phyloP scores from a whole-genome alignment of 1,284 basidiomycete species.

The Leccinum insolens region DNA sequence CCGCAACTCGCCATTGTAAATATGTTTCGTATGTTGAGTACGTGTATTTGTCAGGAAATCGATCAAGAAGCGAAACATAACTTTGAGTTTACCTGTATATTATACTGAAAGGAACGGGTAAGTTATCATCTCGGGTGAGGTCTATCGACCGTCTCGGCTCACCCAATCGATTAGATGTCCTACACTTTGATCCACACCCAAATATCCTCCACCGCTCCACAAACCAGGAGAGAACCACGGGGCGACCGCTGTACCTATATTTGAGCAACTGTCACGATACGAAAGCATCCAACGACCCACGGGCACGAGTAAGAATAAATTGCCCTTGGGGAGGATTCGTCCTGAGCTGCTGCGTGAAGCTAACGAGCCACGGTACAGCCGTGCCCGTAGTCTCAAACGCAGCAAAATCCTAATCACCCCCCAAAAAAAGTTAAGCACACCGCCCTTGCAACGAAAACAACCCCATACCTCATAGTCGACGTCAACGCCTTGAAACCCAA shows the following conservation, averaged over 20 bases:
- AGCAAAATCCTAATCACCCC: constrained; percentile 42
- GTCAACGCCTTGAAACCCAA: constrained; percentile 54
- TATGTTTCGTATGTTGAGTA: no score
- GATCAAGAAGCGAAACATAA: background rate
- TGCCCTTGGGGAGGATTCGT: constrained; percentile 34
- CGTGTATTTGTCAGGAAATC: background rate
- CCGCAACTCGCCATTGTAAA: no score
- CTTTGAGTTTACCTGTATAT: constrained; percentile 38
- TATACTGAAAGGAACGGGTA: constrained; percentile 33
- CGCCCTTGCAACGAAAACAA: background rate
- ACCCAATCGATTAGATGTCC: constrained; percentile 57
- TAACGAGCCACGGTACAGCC: constrained; percentile 44
- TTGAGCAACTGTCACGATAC: background rate
- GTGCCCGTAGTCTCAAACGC: constrained; percentile 43
- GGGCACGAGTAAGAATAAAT: constrained; percentile 40
- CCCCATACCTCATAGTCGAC: constrained; percentile 50
- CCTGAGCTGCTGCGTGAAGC: constrained; percentile 42
- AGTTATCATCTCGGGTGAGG: background rate
- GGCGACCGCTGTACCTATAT: constrained; percentile 15
- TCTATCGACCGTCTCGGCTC: background rate
- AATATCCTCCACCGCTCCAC: constrained; percentile 51
- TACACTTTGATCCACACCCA: constrained; percentile 48
- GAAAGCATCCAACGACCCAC: constrained; percentile 15
- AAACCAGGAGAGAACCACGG: constrained; percentile 21
- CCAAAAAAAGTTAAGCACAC: background rate